Evolutionary conservation across 2,329 filamentous ascomycete species (phyloP).

Genomic region (Cladophialophora exuberans): DNA sequence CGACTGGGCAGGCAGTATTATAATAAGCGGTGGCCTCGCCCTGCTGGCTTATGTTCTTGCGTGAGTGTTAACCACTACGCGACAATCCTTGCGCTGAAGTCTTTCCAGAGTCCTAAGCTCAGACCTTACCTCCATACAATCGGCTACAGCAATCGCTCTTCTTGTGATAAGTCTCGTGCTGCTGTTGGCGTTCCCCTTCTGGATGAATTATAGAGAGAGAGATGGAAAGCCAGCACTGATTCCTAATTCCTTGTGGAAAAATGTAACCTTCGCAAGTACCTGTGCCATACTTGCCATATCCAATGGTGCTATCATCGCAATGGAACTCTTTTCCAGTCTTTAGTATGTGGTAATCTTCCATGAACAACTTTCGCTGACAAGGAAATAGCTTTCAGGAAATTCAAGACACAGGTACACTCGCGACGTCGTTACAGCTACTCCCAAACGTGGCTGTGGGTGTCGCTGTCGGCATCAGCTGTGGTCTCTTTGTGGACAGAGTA

Average conservation of each 20-base stretch:
- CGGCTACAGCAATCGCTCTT: background rate
- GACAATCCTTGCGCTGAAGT: too few species aligned
- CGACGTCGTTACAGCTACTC: background rate
- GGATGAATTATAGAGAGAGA: background rate
- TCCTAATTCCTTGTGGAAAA: background rate
- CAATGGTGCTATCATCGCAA: slow-evolving; percentile 50
- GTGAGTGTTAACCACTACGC: slow-evolving; percentile 1
- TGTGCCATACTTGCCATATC: slow-evolving; percentile 56
- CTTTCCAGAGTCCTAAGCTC: background rate
- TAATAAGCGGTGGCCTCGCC: slow-evolving; percentile 52
- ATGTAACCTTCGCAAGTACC: background rate
- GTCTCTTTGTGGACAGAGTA: background rate
- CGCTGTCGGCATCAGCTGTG: background rate
- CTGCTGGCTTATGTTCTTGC: slow-evolving; percentile 56
- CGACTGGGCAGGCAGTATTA: slow-evolving; percentile 57
- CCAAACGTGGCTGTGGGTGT: background rate
- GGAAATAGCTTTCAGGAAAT: slow-evolving; percentile 48
- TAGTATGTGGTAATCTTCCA: too few species aligned
- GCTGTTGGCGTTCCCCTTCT: background rate
- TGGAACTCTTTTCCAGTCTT: slow-evolving; percentile 54
- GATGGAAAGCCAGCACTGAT: background rate
- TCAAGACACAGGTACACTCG: background rate
- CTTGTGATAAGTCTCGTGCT: background rate
- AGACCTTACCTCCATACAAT: background rate
- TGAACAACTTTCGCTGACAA: too few species aligned